Evolutionary conservation across 352 stramenopile genomes (phyloP).

Genomic region (Globisporangium polare): DNA sequence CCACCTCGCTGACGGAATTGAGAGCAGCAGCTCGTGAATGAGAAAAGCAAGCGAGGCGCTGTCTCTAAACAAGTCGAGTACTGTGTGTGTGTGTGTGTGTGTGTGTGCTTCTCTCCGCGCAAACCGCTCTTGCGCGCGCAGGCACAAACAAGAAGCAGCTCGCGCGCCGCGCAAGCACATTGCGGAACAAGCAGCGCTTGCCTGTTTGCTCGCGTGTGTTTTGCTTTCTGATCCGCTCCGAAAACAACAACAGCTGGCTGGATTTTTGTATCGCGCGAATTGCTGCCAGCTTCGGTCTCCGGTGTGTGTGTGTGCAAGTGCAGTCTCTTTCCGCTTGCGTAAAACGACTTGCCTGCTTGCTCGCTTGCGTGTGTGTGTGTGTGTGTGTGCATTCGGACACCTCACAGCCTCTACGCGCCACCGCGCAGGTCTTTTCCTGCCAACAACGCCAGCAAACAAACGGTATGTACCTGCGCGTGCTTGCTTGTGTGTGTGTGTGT

Average conservation of each 20-base stretch:
- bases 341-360: conserved; percentile 3
- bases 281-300: not conserved
- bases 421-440: conserved; percentile 2
- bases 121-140: not conserved
- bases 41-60: not conserved
- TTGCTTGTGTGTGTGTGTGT: not conserved
- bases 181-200: not conserved
- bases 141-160: not conserved
- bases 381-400: too few species aligned
- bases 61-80: not conserved
- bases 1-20: not conserved
- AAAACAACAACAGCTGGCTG: conserved; percentile 2
- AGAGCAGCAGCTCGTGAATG: not conserved
- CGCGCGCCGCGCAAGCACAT: not conserved
- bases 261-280: not conserved
- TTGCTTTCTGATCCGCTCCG: conserved; percentile 7
- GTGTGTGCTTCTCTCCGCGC: not conserved
- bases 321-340: conserved; percentile 4
- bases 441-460: not conserved
- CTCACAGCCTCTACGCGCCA: not conserved
- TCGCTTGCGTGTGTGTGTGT: not conserved
- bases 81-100: not conserved
- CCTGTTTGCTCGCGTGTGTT: not conserved
- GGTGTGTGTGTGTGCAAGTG: not conserved
- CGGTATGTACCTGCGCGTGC: conserved; percentile 3